Evolutionary conservation across 163 green algal genomes (phyloP), one percentile per base, ranked within the genome.

Genomic region (Scenedesmus sp.): DNA sequence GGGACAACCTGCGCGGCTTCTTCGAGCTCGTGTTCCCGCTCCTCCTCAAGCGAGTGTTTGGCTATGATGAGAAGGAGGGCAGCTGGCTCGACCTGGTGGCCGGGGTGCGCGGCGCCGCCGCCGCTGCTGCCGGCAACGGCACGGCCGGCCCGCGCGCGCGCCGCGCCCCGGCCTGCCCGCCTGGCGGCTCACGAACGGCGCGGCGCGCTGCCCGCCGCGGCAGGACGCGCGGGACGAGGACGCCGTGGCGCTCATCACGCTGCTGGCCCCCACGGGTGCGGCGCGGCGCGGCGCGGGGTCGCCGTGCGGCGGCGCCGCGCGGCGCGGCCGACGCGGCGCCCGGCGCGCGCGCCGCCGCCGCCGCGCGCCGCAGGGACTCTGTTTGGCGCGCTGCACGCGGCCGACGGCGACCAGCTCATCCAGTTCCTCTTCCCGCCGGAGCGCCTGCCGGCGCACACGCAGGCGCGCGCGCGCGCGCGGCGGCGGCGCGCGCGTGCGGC

Each of bases 1-100:
- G 92, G 69, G 93, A 97, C 82, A 96, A 97, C 81, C 73, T 92
- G n/a, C 84, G 93, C 0, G 90, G 86, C 10, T 97, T 97, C 82
- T 97, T 97, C 62, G 93, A 97, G 63, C 84, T 90, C 34, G 92
- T 84, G 69, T 96, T 97, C 39, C 86, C 90, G 0, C 82, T 88
- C 1, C 85, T 97, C 28, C 83, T 97, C n/a, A 89, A 89, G 70
- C 86, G 87, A 0, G 71, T 96, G 13, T 97, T 97, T 83, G 93
- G 93, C 20, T 95, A 94, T 74, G 90, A 92, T 56, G 88, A 93
- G 47, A 82, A 84, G 57, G 85, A 91, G 50, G 77, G 83, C 4
- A 89, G 83, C 67, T 97, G 91, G 92, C 84, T 96, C 4, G 89
- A 85, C 56, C 71, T 86, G 2, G 85, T 92, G 1, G 80, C 56